Base-by-base conservation (phyloP, 1,284 basidiomycete genomes). In the Papiliotrema fonsecae region DNA sequence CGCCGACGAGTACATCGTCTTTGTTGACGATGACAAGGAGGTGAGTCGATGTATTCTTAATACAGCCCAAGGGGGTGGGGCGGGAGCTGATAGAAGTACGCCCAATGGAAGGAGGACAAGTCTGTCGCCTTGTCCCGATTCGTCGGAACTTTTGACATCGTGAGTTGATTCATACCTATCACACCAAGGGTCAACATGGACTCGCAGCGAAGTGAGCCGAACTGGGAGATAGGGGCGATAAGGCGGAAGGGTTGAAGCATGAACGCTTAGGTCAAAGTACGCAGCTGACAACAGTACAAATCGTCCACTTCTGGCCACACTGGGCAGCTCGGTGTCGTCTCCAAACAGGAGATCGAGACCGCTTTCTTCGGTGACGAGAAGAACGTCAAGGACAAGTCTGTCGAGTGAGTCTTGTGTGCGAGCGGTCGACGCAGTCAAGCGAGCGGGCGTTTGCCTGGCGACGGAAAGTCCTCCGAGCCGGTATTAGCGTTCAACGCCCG, bases 351-450 rank as follows among this genome's bases (percentile, higher is more conserved):
- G 49, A 49, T 62, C 16, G 68, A 72, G 61, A 69, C 58, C 38
- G 61, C 52, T 37, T 70, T 72, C 59, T 70, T 72, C 50, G 60
- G 61, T 32, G 67, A 69, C 50, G 62, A 64, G 42, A 69, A 68
- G 59, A 61, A 65, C 49, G 56, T 66, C 54, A 67, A 68, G 58
- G 66, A 68, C 57, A 72, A 72, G 62, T 62, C 61, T 32, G 49
- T 61, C 38, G 69, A 72, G 69, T 71, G 58, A 57, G 69, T 69
- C 6, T n/a, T 21, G 30, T 25, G 19, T 13, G 42, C 14, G 5
- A 16, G 19, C 14, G 25, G 3, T 28, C 21, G 16, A 14, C 22
- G 21, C 25, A 34, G 11, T n/a, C n/a, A n/a, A n/a, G n/a, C n/a
- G n/a, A n/a, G n/a, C n/a, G n/a, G n/a, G n/a, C n/a, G n/a, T n/a